phyloP scores from a whole-genome alignment of 371 early-diverging fungal species.

The Entomophthora muscae region DNA sequence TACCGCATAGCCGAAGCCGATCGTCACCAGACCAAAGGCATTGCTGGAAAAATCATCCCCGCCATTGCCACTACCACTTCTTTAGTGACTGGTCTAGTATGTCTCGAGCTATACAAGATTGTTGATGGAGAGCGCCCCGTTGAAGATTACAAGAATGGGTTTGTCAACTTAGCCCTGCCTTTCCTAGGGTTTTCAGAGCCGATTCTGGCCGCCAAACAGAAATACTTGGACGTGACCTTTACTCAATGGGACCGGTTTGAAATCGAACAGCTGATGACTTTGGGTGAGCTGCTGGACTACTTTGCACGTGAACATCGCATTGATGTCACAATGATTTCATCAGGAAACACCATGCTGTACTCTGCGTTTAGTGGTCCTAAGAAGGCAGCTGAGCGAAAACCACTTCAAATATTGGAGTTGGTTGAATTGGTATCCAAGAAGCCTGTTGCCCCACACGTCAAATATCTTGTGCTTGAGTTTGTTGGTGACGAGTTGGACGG shows the following conservation, averaged over 20 bases:
- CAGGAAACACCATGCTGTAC: constrained; percentile 86
- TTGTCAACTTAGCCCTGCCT: constrained; percentile 97
- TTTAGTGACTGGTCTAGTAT: constrained; percentile 95
- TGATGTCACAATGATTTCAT: constrained; percentile 89
- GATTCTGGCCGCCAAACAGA: constrained; percentile 65
- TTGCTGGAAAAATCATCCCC: constrained; percentile 99
- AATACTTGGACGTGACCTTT: constrained; percentile 73
- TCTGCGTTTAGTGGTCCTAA: constrained; percentile 75
- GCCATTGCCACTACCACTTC: constrained; percentile 99
- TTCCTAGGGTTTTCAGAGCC: constrained; percentile 99
- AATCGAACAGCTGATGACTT: constrained; percentile 64
- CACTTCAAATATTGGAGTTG: constrained; percentile 19
- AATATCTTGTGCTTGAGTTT: constrained; percentile 64
- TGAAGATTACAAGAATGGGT: constrained; percentile 97
- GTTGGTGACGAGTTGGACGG: constrained; percentile 77
- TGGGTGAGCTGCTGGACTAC: constrained; percentile 76
- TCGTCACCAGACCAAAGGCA: constrained; percentile 94
- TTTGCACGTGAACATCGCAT: constrained; percentile 71
- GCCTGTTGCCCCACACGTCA: constrained; percentile 68
- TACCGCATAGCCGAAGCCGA: constrained; percentile 90
- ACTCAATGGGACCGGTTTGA: constrained; percentile 97
- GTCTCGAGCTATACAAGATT: constrained; percentile 95
- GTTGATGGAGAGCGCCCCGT: constrained; percentile 31
- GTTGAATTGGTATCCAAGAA: constrained; percentile 76
- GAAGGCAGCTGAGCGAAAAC: constrained; percentile 60